Base-by-base conservation (phyloP, 108 stramenopile genomes). In the Poteriospumella lacustris region DNA sequence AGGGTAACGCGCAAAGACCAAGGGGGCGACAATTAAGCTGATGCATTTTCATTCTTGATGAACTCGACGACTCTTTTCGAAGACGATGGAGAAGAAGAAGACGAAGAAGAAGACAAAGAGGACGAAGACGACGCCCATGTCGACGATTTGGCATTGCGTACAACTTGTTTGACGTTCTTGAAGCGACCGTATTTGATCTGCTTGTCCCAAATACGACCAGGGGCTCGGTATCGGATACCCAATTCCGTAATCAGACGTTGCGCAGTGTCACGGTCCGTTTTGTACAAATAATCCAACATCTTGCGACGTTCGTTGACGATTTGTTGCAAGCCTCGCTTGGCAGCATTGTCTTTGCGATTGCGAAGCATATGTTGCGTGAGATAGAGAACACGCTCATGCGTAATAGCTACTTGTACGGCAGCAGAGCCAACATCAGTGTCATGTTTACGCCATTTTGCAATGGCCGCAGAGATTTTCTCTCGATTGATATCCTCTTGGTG, bases 301-400 rank as follows among this genome's bases (percentile, higher is more conserved):
- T 92, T 92, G 56, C 93, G 92, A 42, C 96, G 92, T 78, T 95
- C 95, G 89, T 93, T 94, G 40, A 97, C 96, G 62, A 95, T 82
- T 0, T 93, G 91, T 2, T 95, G 91, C 67, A 97, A 88, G 52
- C 96, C 96, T 33, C 96, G 91, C 28, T 93, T 91, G 68, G 94
- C 91, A 60, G 91, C 90, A 81, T 91, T 93, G 87, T 97, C 96
- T 76, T 95, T 93, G 68, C 94, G 96, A 79, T 97, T 89, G 38
- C 77, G 60, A 78, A 91, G 87, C 76, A 95, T 81, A 86, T 97
- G 96, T 72, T 89, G 84, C 38, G 96, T 95, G 33, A 97, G 83
- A 85, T 95, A 93, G 56, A 83, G 58, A 80, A 97, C 95, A 60
- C 93, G 91, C 82, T 95, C 93, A 43, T 94, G 95, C 89, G 95